These are phyloP conservation scores for Cicer chorassanicum DNA, from an alignment of 306 rosid species.

Conservation along the genomic window DNA sequence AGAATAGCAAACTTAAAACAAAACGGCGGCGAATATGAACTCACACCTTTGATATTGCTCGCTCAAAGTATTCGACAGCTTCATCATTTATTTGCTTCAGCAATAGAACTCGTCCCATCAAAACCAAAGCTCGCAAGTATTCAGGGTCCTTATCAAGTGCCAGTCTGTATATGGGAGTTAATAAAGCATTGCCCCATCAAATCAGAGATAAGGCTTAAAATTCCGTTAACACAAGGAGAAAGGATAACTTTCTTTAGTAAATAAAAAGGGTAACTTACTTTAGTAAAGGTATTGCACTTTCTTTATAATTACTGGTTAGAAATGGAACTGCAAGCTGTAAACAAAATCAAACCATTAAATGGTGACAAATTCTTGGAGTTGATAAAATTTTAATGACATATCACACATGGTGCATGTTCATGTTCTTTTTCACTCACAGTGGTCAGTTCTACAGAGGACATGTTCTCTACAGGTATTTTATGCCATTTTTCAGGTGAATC, in stretches of 20 bases:
- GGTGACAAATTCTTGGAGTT: conserved; percentile 30
- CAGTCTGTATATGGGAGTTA: conserved; percentile 54
- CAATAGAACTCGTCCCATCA: conserved; percentile 79
- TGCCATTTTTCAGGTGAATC: conserved; percentile 62
- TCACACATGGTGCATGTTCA: conserved; percentile 29
- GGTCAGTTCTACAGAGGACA: conserved; percentile 67
- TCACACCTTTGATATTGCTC: conserved; percentile 76
- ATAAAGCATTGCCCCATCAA: conserved; percentile 40
- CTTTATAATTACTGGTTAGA: conserved; percentile 60
- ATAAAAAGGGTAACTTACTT: conserved; percentile 56
- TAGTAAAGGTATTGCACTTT: conserved; percentile 72
- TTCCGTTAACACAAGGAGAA: neutral
- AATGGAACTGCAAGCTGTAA: conserved; percentile 78
- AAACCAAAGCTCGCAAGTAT: conserved; percentile 65
- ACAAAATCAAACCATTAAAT: conserved; percentile 39
- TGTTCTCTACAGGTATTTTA: conserved; percentile 57
- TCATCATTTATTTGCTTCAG: conserved; percentile 66
- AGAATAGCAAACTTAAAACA: conserved; percentile 30
- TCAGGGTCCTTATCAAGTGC: conserved; percentile 93
- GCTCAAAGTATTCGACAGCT: conserved; percentile 67
- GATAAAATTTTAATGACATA: conserved; percentile 17
- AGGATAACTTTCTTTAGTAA: neutral
- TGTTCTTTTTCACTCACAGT: conserved; percentile 63
- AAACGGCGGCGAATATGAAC: conserved; percentile 6
- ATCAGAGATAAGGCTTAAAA: conserved; percentile 36